Conservation (phyloP, 805 yeast genomes). For the Priceomyces carsonii region DNA sequence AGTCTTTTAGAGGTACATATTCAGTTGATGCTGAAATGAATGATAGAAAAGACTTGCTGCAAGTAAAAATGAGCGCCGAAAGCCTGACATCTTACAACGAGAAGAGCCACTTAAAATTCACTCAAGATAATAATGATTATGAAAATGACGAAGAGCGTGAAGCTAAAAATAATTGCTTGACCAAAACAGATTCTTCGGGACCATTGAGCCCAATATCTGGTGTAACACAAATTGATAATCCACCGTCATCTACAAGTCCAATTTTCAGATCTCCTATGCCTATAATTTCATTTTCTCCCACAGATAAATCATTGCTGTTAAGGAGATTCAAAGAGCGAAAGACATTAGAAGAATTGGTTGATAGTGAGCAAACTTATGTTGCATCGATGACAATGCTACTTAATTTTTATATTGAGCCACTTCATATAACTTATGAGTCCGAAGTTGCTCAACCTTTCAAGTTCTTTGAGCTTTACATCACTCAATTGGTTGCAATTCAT, state of each 20-base stretch:
- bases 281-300: constrained; percentile 19
- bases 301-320: neutral
- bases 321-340: constrained; percentile 12
- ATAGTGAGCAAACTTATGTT: constrained; percentile 51
- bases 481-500: constrained; percentile 21
- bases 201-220: no score
- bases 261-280: constrained; percentile 22
- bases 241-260: constrained; percentile 4
- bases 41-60: no score
- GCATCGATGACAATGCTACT: constrained; percentile 43
- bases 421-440: constrained; percentile 25
- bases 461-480: constrained; percentile 7
- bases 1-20: no score
- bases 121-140: no score
- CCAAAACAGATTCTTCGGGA: no score
- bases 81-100: no score
- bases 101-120: no score
- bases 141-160: no score
- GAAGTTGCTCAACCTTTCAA: constrained; percentile 18
- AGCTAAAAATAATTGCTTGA: no score
- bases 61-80: no score
- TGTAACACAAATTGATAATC: constrained; percentile 5
- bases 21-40: no score
- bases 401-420: constrained; percentile 43
- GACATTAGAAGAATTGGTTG: constrained; percentile 47